These are phyloP conservation scores for Neolentinus lepideus DNA, from an alignment of 1,284 basidiomycete genomes.

Conservation along the genomic window DNA sequence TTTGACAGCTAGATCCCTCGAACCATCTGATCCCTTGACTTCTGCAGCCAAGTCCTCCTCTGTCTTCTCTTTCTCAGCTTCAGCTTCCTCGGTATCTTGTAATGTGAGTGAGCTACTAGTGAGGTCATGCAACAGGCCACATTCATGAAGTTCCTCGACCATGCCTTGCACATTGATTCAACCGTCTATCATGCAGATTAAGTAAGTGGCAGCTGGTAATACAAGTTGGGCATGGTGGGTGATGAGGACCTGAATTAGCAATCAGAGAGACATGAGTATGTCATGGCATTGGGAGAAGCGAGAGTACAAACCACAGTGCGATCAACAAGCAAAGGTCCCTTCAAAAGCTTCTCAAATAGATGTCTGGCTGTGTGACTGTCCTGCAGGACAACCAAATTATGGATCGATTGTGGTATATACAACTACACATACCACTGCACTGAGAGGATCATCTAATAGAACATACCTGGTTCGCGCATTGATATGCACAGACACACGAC, in stretches of 20 bases:
- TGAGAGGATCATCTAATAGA: constrained; percentile 65
- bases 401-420: background rate
- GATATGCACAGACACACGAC: no score
- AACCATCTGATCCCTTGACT: constrained; percentile 15
- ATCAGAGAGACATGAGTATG: no score
- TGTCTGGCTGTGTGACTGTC: background rate
- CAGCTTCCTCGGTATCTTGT: constrained; percentile 21
- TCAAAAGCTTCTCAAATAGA: constrained; percentile 49
- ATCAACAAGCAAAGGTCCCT: constrained; percentile 54
- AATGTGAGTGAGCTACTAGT: constrained; percentile 31
- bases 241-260: constrained; percentile 45
- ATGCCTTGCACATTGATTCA: constrained; percentile 64
- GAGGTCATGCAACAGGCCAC: constrained; percentile 53
- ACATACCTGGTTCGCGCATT: constrained; percentile 54
- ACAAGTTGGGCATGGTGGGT: constrained; percentile 75
- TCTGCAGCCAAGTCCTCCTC: constrained; percentile 20
- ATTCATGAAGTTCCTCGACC: constrained; percentile 47
- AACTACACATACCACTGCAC: constrained; percentile 47
- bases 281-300: no score
- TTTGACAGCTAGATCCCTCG: constrained; percentile 1
- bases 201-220: constrained; percentile 59
- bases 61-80: constrained; percentile 8
- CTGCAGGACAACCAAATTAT: background rate
- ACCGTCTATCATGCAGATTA: constrained; percentile 70
- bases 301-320: constrained; percentile 54